phyloP scores from a whole-genome alignment of 1,139 yeast genomes.

The Pichia sp. region DNA sequence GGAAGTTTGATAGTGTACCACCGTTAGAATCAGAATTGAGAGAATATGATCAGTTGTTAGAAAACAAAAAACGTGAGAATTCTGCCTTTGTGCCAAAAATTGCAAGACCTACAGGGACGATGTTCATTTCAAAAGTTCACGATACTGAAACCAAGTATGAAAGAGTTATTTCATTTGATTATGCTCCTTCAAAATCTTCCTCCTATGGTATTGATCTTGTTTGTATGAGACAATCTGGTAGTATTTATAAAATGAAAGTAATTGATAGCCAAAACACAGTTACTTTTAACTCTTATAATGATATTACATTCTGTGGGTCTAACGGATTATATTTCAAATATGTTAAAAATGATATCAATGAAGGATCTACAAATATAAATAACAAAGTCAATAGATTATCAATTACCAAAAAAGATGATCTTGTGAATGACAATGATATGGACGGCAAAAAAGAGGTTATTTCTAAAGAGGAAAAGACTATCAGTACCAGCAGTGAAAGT shows the following conservation, averaged over 20 bases:
- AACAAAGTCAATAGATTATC: slow-evolving; percentile 16
- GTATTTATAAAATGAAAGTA: slow-evolving; percentile 74
- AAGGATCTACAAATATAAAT: slow-evolving; percentile 28
- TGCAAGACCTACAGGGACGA: slow-evolving; percentile 40
- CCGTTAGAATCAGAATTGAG: slow-evolving; percentile 25
- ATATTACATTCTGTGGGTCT: slow-evolving; percentile 61
- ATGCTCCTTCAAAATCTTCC: slow-evolving; percentile 49
- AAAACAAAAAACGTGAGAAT: slow-evolving; percentile 17
- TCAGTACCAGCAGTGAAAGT: too few relatives aligned
- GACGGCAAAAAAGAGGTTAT: background rate
- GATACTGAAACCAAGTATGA: slow-evolving; percentile 75
- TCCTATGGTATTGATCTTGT: slow-evolving; percentile 40
- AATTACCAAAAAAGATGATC: background rate
- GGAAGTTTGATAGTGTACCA: slow-evolving; percentile 69
- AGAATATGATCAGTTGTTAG: slow-evolving; percentile 18
- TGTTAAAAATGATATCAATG: slow-evolving; percentile 22
- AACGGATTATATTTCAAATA: slow-evolving; percentile 46
- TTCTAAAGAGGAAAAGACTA: slow-evolving; percentile 23
- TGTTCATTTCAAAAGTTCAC: slow-evolving; percentile 70
- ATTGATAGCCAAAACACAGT: slow-evolving; percentile 60
- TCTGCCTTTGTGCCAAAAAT: slow-evolving; percentile 33
- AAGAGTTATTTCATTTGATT: slow-evolving; percentile 79
- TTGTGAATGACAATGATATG: background rate
- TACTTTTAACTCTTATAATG: slow-evolving; percentile 65
- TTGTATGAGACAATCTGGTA: slow-evolving; percentile 87